phyloP scores from a whole-genome alignment of 129 eudicot genomes.

The sunflower (Helianthus annuus) region HanXRQr2.0-SUNRISE NC_035441.2:164043387-164043886 shows the following conservation, averaged over 20 bases:
- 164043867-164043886: slow-evolving; percentile 45
- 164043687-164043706: slow-evolving; percentile 59
- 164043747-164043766: slow-evolving; percentile 45
- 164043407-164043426: background rate
- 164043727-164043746: slow-evolving; percentile 13
- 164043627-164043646: slow-evolving; percentile 8
- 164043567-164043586: slow-evolving; percentile 46
- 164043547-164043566: slow-evolving; percentile 33
- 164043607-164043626: slow-evolving; percentile 58
- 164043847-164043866: background rate
- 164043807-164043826: background rate
- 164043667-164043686: slow-evolving; percentile 32
- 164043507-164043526: slow-evolving; percentile 21
- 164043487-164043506: slow-evolving; percentile 30
- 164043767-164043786: slow-evolving; percentile 47
- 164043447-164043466: background rate
- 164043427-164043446: background rate
- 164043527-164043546: slow-evolving; percentile 38
- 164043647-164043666: background rate
- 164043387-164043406: background rate
- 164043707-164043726: slow-evolving; percentile 48
- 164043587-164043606: slow-evolving; percentile 53
- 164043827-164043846: background rate
- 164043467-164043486: background rate
- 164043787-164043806: background rate